These are phyloP conservation scores for Chionographis japonica DNA, from an alignment of 106 monocot species.

Conservation along the genomic window DNA sequence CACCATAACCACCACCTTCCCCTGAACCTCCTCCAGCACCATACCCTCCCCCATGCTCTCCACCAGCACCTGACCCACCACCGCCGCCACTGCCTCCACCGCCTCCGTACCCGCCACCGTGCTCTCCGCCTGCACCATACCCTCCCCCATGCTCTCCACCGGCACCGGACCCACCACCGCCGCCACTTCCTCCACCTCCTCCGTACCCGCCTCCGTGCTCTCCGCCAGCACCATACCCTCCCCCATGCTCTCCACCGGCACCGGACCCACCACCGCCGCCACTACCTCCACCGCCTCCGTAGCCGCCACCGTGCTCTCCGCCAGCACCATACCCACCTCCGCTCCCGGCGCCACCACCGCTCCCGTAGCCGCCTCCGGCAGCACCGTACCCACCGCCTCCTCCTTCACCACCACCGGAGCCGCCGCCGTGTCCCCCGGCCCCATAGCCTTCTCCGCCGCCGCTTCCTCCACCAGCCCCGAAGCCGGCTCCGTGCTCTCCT, in stretches of 20 bases:
- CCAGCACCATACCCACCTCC: constrained; percentile 6
- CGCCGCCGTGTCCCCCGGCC: background rate
- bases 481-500: constrained; percentile 1
- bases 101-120: constrained; percentile 1
- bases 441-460: constrained; percentile 6
- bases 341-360: background rate
- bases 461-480: background rate
- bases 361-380: background rate
- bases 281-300: constrained; percentile 5
- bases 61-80: background rate
- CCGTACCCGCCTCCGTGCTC: background rate
- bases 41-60: background rate
- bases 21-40: background rate
- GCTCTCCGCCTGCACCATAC: background rate
- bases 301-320: background rate
- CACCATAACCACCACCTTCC: too few species aligned
- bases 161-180: background rate
- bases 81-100: background rate
- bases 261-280: constrained; percentile 3
- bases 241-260: background rate
- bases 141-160: background rate
- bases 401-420: background rate
- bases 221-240: background rate
- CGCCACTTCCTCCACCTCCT: background rate
- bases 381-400: background rate